Conservation (phyloP, 1,284 basidiomycete species). For the Takashimella koratensis region DNA sequence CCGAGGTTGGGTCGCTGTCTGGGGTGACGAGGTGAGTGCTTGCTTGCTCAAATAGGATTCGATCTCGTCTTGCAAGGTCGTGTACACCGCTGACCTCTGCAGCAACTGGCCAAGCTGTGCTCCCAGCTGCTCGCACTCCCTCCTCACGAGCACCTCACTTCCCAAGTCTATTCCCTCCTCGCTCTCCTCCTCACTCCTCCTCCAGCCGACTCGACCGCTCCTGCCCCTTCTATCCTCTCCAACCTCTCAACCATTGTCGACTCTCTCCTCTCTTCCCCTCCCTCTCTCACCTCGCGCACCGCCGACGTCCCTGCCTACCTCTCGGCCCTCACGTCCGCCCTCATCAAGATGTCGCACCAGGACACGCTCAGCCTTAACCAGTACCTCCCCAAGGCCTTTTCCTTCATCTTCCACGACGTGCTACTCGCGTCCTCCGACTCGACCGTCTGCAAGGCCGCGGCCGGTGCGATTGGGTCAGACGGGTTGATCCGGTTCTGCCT, state of each 20-base stretch:
- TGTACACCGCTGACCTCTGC: constrained; percentile 8
- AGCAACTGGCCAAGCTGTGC: constrained; percentile 69
- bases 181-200: constrained; percentile 64
- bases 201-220: constrained; percentile 33
- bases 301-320: constrained; percentile 53
- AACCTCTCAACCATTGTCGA: constrained; percentile 65
- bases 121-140: constrained; percentile 70
- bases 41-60: background rate
- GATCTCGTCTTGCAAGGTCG: background rate
- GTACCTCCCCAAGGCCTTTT: constrained; percentile 68
- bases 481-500: constrained; percentile 66
- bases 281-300: constrained; percentile 58
- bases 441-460: constrained; percentile 56
- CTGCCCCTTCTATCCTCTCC: constrained; percentile 39
- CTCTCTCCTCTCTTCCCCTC: constrained; percentile 69
- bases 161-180: constrained; percentile 74
- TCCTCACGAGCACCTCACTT: constrained; percentile 76
- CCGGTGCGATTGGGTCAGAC: constrained; percentile 58
- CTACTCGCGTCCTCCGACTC: constrained; percentile 34
- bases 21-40: constrained; percentile 58
- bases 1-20: constrained; percentile 60
- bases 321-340: constrained; percentile 55
- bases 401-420: constrained; percentile 67
- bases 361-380: constrained; percentile 37
- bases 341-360: constrained; percentile 45